Percentiles rank a stretch among this genome's conserved stretches.
These are phyloP conservation scores for Alnus glutinosa DNA, from an alignment of 306 rosid genomes.

Conservation along the genomic window DNA sequence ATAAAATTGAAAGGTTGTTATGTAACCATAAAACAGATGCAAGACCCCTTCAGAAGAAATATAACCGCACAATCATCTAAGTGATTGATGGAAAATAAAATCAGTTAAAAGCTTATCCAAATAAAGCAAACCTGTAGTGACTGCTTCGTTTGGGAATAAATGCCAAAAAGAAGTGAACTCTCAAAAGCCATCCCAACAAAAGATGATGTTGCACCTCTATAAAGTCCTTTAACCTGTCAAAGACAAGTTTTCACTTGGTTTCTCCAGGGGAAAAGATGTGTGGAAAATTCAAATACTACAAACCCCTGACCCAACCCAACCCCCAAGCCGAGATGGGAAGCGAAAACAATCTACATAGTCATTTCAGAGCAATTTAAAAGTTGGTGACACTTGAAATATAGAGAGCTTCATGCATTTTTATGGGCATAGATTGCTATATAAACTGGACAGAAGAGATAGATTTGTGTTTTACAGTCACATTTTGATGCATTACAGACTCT, in stretches of 20 bases:
- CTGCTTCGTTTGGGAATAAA: slow-evolving; percentile 80
- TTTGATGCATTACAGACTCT: not conserved
- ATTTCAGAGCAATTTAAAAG: slow-evolving; percentile 8
- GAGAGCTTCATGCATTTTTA: slow-evolving; percentile 11
- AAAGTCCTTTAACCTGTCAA: slow-evolving; percentile 87
- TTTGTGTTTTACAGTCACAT: slow-evolving; percentile 8
- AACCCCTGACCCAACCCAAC: not conserved
- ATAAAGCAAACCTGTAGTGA: slow-evolving; percentile 69
- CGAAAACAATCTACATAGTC: not conserved
- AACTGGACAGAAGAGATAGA: slow-evolving; percentile 2
- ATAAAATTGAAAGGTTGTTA: slow-evolving; percentile 13
- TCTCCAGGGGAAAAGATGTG: not conserved
- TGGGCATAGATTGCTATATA: slow-evolving; percentile 11
- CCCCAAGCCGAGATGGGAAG: not conserved
- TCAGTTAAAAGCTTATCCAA: slow-evolving; percentile 23
- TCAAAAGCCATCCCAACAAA: slow-evolving; percentile 89
- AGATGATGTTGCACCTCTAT: slow-evolving; percentile 94
- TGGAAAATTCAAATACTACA: not conserved
- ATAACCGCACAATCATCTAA: slow-evolving; percentile 10
- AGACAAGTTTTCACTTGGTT: slow-evolving; percentile 27
- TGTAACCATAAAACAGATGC: not conserved
- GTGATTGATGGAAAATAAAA: slow-evolving; percentile 18
- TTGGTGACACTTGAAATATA: not conserved
- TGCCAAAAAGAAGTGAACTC: slow-evolving; percentile 86
- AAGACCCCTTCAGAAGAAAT: slow-evolving; percentile 5